A percentile compares a stretch with the other conserved stretches of the same genome.
Conservation (phyloP, 805 yeast species). For the Cyberlindnera galapagoensis region DNA sequence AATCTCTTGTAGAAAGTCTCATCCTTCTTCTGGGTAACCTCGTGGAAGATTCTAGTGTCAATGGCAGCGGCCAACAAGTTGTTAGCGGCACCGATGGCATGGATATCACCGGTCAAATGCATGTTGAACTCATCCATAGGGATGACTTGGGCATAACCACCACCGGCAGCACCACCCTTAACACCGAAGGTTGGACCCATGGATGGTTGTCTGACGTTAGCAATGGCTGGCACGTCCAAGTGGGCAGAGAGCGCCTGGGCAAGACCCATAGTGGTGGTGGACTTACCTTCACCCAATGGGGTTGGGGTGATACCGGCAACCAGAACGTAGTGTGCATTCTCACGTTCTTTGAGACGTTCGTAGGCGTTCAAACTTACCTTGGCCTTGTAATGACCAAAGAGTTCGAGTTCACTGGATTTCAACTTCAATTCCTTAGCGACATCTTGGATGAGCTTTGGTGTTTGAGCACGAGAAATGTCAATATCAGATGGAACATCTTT, state of each 20-base stretch:
- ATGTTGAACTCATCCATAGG: conserved; percentile 87
- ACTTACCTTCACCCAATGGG: conserved; percentile 81
- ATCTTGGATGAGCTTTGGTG: conserved; percentile 61
- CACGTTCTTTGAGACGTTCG: conserved; percentile 52
- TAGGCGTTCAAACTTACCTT: conserved; percentile 61
- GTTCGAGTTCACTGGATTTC: conserved; percentile 61
- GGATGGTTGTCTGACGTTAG: conserved; percentile 81
- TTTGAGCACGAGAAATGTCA: conserved; percentile 70
- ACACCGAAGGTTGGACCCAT: conserved; percentile 89
- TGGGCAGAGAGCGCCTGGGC: conserved; percentile 80
- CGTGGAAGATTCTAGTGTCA: conserved; percentile 84
- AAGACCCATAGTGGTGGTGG: conserved; percentile 77
- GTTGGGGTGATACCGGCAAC: conserved; percentile 86
- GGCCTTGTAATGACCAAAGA: conserved; percentile 71
- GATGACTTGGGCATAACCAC: conserved; percentile 81
- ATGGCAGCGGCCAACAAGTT: conserved; percentile 80
- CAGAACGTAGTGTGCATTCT: conserved; percentile 64
- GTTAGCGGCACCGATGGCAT: conserved; percentile 78
- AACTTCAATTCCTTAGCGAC: conserved; percentile 69
- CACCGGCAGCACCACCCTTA: conserved; percentile 90
- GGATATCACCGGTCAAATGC: conserved; percentile 84
- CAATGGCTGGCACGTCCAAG: conserved; percentile 59
- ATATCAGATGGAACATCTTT: conserved; percentile 78
- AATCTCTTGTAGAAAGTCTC: conserved; percentile 67
- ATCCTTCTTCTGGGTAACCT: conserved; percentile 62